Evolutionary conservation across 2,329 filamentous ascomycete species (phyloP).

Genomic region (Parafenestella ontariensis): DNA sequence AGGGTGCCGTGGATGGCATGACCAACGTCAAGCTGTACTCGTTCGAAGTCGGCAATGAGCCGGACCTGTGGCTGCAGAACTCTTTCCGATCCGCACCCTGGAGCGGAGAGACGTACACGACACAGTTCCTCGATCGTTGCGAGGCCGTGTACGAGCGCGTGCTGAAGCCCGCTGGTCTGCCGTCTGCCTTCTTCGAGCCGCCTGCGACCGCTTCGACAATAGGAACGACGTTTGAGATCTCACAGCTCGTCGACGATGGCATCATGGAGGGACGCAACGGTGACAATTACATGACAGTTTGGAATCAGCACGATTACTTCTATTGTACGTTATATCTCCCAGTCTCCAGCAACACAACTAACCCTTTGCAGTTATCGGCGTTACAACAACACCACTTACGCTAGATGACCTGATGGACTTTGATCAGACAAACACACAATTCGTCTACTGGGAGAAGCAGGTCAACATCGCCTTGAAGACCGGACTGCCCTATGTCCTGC

Average conservation of each 20-base stretch:
- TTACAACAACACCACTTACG: slow-evolving; percentile 54
- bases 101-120: slow-evolving; percentile 53
- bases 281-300: slow-evolving; percentile 50
- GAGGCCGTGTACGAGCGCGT: slow-evolving; percentile 55
- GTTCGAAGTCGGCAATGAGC: slow-evolving; percentile 56
- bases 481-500: slow-evolving; percentile 56
- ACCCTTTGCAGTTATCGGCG: slow-evolving; percentile 51
- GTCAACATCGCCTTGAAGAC: slow-evolving; percentile 52
- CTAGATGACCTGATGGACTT: slow-evolving; percentile 56
- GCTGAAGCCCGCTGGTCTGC: slow-evolving; percentile 50
- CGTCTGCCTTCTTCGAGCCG: slow-evolving; percentile 57
- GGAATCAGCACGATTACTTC: slow-evolving; percentile 64
- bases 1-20: slow-evolving; percentile 46
- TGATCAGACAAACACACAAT: slow-evolving; percentile 56
- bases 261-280: slow-evolving; percentile 49
- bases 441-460: slow-evolving; percentile 56
- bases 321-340: slow-evolving; percentile 49
- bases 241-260: slow-evolving; percentile 50
- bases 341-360: slow-evolving; percentile 13
- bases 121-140: slow-evolving; percentile 57
- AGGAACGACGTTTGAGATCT: slow-evolving; percentile 58
- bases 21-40: slow-evolving; percentile 51
- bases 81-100: slow-evolving; percentile 54
- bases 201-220: slow-evolving; percentile 59
- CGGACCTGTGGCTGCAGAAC: slow-evolving; percentile 54